Evolutionary conservation across 1,139 yeast genomes (phyloP).

Genomic region (Ogataea hybrid): DNA sequence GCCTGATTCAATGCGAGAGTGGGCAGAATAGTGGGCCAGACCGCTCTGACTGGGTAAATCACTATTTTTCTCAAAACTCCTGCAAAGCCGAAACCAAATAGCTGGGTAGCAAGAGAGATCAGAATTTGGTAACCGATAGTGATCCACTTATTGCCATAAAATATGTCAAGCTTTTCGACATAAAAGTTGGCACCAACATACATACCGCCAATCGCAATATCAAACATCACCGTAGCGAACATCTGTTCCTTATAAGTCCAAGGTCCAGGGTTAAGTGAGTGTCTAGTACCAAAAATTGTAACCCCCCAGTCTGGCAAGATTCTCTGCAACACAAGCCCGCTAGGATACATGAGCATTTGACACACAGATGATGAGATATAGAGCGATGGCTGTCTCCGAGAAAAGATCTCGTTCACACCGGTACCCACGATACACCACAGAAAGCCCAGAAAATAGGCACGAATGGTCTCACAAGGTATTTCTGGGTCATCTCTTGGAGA

Average conservation of each 20-base stretch:
- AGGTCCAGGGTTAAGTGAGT: constrained; percentile 54
- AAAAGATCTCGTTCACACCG: constrained; percentile 57
- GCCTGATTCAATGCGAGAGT: constrained; percentile 44
- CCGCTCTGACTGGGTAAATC: constrained; percentile 50
- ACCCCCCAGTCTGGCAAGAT: constrained; percentile 50
- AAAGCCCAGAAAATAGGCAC: constrained; percentile 51
- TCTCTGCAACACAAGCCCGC: constrained; percentile 43
- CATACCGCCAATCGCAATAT: constrained; percentile 41
- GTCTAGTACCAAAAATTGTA: constrained; percentile 35
- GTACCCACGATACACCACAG: constrained; percentile 57
- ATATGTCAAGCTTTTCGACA: constrained; percentile 40
- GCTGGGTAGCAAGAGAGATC: constrained; percentile 51
- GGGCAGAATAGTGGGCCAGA: constrained; percentile 50
- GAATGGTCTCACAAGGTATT: constrained; percentile 48
- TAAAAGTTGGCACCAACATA: constrained; percentile 45
- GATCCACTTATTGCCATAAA: constrained; percentile 40
- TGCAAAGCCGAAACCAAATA: constrained; percentile 62
- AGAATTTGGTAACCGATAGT: constrained; percentile 36
- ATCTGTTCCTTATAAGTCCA: constrained; percentile 72
- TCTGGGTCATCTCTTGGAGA: constrained; percentile 51
- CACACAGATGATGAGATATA: constrained; percentile 44
- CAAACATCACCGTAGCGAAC: constrained; percentile 49
- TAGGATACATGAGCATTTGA: constrained; percentile 58
- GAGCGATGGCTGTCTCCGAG: constrained; percentile 49
- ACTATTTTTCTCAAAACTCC: constrained; percentile 56